A percentile compares a stretch with the other conserved stretches of the same genome.
phyloP scores from a whole-genome alignment of 768 basidiomycete species.

The Pisolithus sp. region DNA sequence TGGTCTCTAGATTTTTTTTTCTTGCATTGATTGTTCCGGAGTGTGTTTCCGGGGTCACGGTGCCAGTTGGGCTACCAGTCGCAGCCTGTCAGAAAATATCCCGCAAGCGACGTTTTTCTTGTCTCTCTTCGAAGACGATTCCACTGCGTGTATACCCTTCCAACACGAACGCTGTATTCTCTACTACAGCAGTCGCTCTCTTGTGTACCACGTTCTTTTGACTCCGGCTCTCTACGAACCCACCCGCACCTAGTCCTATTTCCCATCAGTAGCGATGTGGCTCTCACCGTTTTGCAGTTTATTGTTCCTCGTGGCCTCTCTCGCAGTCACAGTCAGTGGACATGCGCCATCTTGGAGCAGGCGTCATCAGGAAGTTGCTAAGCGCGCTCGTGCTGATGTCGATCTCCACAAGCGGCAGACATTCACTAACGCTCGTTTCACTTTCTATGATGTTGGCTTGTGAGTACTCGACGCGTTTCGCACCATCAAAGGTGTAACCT shows the following conservation, averaged over 20 bases:
- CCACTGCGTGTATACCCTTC: background rate
- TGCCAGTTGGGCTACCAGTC: background rate
- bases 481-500: conserved; percentile 5
- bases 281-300: conserved; percentile 27
- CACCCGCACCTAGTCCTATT: background rate
- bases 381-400: conserved; percentile 38
- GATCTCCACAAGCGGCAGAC: conserved; percentile 33
- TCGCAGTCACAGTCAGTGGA: conserved; percentile 27
- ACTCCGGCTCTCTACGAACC: background rate
- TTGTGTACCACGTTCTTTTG: conserved; percentile 18
- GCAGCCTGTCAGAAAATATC: too few species aligned
- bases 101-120: background rate
- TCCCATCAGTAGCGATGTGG: conserved; percentile 4
- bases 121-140: background rate
- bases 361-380: conserved; percentile 45
- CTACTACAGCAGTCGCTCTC: conserved; percentile 12
- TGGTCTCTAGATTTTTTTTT: too few species aligned
- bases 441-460: conserved; percentile 54
- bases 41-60: conserved; percentile 3
- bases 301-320: conserved; percentile 29
- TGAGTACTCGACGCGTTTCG: conserved; percentile 21
- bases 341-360: conserved; percentile 23
- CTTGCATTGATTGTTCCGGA: background rate
- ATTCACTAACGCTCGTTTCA: conserved; percentile 36
- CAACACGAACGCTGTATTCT: conserved; percentile 8